phyloP scores from a whole-genome alignment of 1,139 yeast genomes.

The Yamadazyma atmosphaerica region DNA sequence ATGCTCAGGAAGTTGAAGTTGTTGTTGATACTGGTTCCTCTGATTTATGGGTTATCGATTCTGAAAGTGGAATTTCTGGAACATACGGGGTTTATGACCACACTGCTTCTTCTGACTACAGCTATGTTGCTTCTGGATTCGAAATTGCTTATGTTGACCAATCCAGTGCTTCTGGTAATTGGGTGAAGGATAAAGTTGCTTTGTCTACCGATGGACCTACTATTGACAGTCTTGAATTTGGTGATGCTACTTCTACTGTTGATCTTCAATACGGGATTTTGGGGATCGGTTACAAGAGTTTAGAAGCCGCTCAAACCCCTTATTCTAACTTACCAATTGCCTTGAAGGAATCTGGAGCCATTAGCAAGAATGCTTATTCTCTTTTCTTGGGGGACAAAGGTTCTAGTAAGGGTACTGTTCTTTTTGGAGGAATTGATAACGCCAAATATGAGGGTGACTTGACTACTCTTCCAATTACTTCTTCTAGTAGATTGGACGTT shows the following conservation, averaged over 20 bases:
- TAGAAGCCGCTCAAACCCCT: conserved; percentile 13
- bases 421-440: conserved; percentile 54
- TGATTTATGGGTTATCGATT: conserved; percentile 42
- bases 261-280: conserved; percentile 36
- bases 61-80: conserved; percentile 9
- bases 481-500: conserved; percentile 22
- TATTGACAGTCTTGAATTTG: conserved; percentile 4
- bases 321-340: conserved; percentile 29
- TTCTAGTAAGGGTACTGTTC: conserved; percentile 36
- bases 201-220: conserved; percentile 10
- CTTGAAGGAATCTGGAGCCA: conserved; percentile 26
- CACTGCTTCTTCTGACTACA: conserved; percentile 25
- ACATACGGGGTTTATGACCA: conserved; percentile 14
- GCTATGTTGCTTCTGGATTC: conserved; percentile 32
- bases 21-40: conserved; percentile 49
- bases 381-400: conserved; percentile 27
- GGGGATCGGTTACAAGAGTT: conserved; percentile 46
- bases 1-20: conserved; percentile 29
- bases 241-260: conserved; percentile 2
- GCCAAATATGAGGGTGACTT: conserved; percentile 44
- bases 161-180: conserved; percentile 58
- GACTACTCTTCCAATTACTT: conserved; percentile 18
- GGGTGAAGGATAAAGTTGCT: conserved; percentile 50
- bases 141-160: conserved; percentile 58
- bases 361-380: conserved; percentile 32